Base-by-base conservation (phyloP, 257 asterid genomes). In the Osmanthus fragrans region DNA sequence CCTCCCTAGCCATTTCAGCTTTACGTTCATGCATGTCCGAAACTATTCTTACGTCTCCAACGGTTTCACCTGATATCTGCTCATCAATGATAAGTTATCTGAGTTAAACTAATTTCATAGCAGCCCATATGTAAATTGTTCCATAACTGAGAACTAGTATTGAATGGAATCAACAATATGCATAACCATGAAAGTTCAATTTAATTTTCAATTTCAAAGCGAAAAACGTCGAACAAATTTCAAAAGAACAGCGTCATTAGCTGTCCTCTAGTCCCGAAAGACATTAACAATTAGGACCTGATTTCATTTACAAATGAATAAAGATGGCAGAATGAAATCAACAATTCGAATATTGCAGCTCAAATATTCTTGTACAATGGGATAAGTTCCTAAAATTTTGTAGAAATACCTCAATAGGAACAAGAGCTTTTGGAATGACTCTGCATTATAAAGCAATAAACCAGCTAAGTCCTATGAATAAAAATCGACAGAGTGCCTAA, bases 21-120 rank as follows among this genome's bases (percentile, higher is more conserved):
- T 96, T 96, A 9, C 99, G 97, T 87, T 96, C 98, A 64, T 96
- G 99, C 99, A 93, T 96, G 84, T 96, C 97, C 4, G 97, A 77
- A 82, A 93, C 99, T 68, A 96, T 88, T 84, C 84, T 91, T 81
- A 96, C 99, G 2, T 92, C 96, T 64, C 99, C 99, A 80, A 93
- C 97, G 36, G 90, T 79, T 85, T 85, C 95, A n/a, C 99, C 99
- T 7, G 98, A 96, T 90, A 96, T 96, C 99, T 96, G 89, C 73
- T 72, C 73, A 75, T 27, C 70, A 78, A 36, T 25, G 36, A 23
- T 30, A 63, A 47, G 63, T 54, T 34, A 29, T 71, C 79, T 49
- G 79, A 75, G 77, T 69, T 47, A 4, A 58, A 51, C n/a, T 18
- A 56, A 19, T 49, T 13, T 37, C 33, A 34, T 32, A 73, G 32